Conservation (phyloP, 2,329 filamentous ascomycete species). For the Claviceps citrina region DNA sequence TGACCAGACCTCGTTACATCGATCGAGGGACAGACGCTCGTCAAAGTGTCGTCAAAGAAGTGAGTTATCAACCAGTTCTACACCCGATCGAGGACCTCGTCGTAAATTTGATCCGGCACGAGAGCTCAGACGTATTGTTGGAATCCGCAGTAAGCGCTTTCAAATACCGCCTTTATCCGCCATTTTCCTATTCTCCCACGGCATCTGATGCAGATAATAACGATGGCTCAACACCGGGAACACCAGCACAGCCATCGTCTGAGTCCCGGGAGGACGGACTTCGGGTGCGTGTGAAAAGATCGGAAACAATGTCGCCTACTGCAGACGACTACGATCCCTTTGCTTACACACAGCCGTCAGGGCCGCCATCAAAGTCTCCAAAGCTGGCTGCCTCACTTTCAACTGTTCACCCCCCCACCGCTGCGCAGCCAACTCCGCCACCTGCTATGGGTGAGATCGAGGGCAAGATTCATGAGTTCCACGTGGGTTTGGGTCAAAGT, state of each 20-base stretch:
- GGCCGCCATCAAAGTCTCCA: slow-evolving; percentile 11
- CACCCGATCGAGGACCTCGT: slow-evolving; percentile 41
- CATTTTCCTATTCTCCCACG: slow-evolving; percentile 12
- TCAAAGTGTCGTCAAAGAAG: slow-evolving; percentile 10
- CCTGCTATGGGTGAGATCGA: slow-evolving; percentile 13
- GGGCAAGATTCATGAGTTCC: slow-evolving; percentile 31
- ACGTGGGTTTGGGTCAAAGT: slow-evolving; percentile 25
- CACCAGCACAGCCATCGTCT: slow-evolving; percentile 10
- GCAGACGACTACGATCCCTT: slow-evolving; percentile 34
- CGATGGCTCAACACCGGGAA: slow-evolving; percentile 12
- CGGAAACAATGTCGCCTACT: background rate
- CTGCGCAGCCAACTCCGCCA: slow-evolving; percentile 27
- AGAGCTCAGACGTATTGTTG: slow-evolving; percentile 25
- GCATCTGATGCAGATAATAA: slow-evolving; percentile 10
- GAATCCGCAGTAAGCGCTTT: slow-evolving; percentile 33
- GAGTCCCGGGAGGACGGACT: background rate
- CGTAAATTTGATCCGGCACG: slow-evolving; percentile 33
- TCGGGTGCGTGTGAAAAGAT: background rate
- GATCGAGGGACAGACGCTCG: slow-evolving; percentile 26
- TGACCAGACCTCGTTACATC: slow-evolving; percentile 17
- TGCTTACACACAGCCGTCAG: slow-evolving; percentile 18
- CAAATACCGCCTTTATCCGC: slow-evolving; percentile 14
- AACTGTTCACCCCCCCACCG: slow-evolving; percentile 25
- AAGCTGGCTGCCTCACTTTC: slow-evolving; percentile 12
- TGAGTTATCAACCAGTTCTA: slow-evolving; percentile 28